Evolutionary conservation across 805 yeast genomes (phyloP), one percentile per base, ranked within the genome.

Genomic region (Torulaspora gathmanii): DNA sequence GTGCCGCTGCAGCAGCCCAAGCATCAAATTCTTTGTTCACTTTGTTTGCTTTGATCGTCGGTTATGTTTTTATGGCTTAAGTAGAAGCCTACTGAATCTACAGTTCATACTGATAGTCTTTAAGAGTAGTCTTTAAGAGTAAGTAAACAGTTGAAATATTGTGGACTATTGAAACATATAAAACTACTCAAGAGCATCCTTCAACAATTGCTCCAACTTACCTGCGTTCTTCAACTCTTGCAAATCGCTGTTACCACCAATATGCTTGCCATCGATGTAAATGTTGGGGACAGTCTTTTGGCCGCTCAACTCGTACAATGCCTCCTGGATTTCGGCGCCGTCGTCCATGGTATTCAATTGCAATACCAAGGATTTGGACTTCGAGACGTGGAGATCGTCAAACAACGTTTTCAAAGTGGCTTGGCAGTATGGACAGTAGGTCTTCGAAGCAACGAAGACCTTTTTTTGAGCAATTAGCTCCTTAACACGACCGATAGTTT

Each of bases 271-370:
- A 38, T 75, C 81, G 65, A 91, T 88, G 71, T 84, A 91, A 56
- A 91, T 77, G 65, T 85, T 89, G 51, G 99, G 99, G 51, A 91
- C 98, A 31, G 97, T 88, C 55, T 81, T 77, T 74, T 91, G 98
- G 49, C 95, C 93, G 31, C 95, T 86, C 49, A 88, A 67, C 63
- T 83, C 79, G 42, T 64, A 66, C 49, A 91, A 74, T 54, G 95
- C 95, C 40, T 71, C 82, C 71, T 90, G 97, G 55, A 89, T 78
- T 26, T 82, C 90, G 38, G 71, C 69, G 46, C 97, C 97, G 49
- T 88, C 90, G n/a, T 68, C 75, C 47, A 70, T 70, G 73, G 79
- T 52, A 67, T 72, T 57, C 58, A 69, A 52, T 57, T 70, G 73
- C 62, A 72, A 70, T 44, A 68, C 66, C 46, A 50, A 43, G 20